A percentile compares a stretch with the other conserved stretches of the same genome.
Evolutionary conservation across 1,284 basidiomycete species (phyloP).

Genomic region (Trichosporon coremiiforme): DNA sequence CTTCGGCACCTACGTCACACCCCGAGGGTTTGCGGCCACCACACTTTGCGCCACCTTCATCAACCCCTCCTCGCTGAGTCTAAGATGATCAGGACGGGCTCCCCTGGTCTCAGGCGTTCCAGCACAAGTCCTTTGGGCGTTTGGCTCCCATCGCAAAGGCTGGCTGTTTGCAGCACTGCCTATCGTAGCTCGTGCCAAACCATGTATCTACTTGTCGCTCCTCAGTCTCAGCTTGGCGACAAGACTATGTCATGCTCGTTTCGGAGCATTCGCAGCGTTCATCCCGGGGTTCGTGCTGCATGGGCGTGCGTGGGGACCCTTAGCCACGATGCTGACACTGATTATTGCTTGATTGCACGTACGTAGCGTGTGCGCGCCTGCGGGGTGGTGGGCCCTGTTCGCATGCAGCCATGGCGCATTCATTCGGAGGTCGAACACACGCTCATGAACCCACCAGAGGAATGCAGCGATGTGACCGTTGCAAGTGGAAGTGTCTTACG

Average conservation of each 20-base stretch:
- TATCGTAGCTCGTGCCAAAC: slow-evolving; percentile 6
- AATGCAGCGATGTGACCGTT: background rate
- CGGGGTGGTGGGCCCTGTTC: slow-evolving; percentile 7
- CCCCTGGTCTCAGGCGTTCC: slow-evolving; percentile 11
- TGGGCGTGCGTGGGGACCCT: background rate
- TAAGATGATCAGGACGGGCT: background rate
- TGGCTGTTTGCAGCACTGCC: background rate
- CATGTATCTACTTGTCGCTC: background rate
- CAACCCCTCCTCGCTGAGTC: background rate
- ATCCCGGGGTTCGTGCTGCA: background rate
- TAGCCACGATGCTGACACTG: background rate
- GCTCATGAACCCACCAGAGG: slow-evolving; percentile 11
- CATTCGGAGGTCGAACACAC: background rate
- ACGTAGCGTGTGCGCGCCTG: background rate
- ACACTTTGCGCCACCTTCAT: slow-evolving; percentile 1
- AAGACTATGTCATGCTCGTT: slow-evolving; percentile 16
- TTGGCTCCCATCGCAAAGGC: background rate
- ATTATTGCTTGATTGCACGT: background rate
- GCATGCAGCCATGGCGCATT: slow-evolving; percentile 1
- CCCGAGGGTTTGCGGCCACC: slow-evolving; percentile 20
- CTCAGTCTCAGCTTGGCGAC: slow-evolving; percentile 2
- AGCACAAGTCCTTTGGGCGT: background rate
- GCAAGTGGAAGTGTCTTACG: background rate
- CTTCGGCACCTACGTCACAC: slow-evolving; percentile 29
- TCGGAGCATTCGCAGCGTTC: slow-evolving; percentile 12